phyloP scores from a whole-genome alignment of 2,329 filamentous ascomycete species.

The Cladosporium velox region DNA sequence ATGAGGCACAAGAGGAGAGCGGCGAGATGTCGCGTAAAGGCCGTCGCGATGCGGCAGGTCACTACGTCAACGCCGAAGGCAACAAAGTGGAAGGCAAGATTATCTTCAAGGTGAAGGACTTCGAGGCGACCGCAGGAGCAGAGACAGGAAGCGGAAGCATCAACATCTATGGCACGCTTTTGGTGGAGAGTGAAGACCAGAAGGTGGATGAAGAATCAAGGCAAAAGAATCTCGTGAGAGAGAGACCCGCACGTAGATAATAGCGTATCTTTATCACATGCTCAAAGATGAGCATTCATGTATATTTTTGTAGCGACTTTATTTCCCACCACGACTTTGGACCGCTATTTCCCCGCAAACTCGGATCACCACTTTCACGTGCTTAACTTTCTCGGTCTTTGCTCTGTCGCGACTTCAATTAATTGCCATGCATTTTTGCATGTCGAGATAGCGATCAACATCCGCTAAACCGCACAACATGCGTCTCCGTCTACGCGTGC shows the following conservation, averaged over 20 bases:
- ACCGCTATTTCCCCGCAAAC: conserved; percentile 4
- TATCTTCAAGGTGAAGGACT: conserved; percentile 78
- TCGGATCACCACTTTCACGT: conserved; percentile 12
- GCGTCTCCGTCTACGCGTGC: conserved; percentile 73
- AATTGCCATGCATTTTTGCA: neutral
- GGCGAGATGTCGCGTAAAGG: conserved; percentile 42
- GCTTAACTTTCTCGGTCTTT: conserved; percentile 8
- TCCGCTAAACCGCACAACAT: conserved; percentile 44
- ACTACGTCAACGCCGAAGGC: conserved; percentile 74
- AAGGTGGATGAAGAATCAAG: conserved; percentile 57
- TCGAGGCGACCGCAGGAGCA: conserved; percentile 67
- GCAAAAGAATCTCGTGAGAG: conserved; percentile 25
- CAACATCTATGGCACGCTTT: conserved; percentile 85
- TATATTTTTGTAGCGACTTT: conserved; percentile 14
- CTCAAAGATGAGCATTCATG: conserved; percentile 9
- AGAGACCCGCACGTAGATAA: conserved; percentile 20
- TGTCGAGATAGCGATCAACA: neutral
- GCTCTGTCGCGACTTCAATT: neutral
- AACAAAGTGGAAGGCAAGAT: conserved; percentile 70
- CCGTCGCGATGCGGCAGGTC: conserved; percentile 47
- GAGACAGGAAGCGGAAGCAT: conserved; percentile 75
- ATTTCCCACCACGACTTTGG: conserved; percentile 8
- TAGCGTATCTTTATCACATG: neutral
- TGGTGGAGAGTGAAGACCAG: conserved; percentile 67
- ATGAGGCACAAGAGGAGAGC: conserved; percentile 41